Base-by-base conservation (phyloP, 257 asterid species). In the Rhazya stricta region DNA sequence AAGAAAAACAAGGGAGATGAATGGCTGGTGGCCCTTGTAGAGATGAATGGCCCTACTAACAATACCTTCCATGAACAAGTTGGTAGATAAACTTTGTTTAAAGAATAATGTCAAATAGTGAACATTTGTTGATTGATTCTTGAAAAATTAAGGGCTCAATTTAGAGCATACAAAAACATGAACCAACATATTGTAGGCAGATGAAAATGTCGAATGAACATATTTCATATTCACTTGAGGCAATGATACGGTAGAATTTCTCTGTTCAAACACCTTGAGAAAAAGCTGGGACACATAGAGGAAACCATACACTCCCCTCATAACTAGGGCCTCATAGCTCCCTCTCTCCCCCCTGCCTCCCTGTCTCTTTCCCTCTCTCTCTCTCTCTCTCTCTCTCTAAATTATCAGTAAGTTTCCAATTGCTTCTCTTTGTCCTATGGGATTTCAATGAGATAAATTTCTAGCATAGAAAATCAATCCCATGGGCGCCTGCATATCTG, bases 401-500 rank as follows among this genome's bases (percentile, higher is more conserved):
- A 48, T 74, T 74, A 45, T 32, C 39, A 9, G 16, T 23, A 9
- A 18, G 45, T 72, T 70, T 77, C 62, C 66, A 72, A 78, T 73
- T 65, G 10, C 57, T 79, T 53, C 67, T 62, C 72, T 43, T 57
- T 77, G 66, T 80, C 90, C 84, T 85, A 77, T 87, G 90, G 85
- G 84, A 79, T 43, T 39, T 70, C 53, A 39, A 5, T 43, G 66
- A n/a, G 21, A 81, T 80, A 76, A 76, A 81, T 39, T 5, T 25
- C 25, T 68, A 39, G 5, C 29, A 16, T 9, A 23, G 11, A 18
- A 69, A 7, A 16, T 0, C 42, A 70, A 80, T 86, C 88, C 87
- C 93, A 91, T 93, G 98, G 98, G 97, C 65, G 74, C 91, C 70
- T 91, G 96, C 96, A 82, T 87, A 78, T 93, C 98, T 76, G 39